Evolutionary conservation across 2,329 filamentous ascomycete genomes (phyloP).

Genomic region (Arthrinium puccinioides): DNA sequence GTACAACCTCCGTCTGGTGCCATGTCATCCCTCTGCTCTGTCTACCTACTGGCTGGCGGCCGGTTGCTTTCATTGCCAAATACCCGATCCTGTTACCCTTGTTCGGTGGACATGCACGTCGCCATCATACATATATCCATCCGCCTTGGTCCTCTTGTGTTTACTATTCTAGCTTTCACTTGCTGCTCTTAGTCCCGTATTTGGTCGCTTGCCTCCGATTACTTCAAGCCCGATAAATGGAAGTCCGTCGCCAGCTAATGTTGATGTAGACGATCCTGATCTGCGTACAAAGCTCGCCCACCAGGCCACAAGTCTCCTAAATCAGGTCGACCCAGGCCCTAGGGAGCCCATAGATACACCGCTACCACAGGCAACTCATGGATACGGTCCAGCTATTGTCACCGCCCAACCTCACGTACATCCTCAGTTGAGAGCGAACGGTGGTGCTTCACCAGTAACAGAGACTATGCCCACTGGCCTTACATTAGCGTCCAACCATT

Average conservation of each 20-base stretch:
- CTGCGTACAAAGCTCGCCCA: slow-evolving; percentile 14
- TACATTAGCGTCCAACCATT: slow-evolving; percentile 20
- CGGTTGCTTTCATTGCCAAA: slow-evolving; percentile 18
- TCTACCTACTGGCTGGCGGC: slow-evolving; percentile 11
- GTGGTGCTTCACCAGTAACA: slow-evolving; percentile 12
- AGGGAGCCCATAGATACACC: slow-evolving; percentile 9
- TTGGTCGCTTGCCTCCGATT: no score
- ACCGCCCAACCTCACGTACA: slow-evolving; percentile 17
- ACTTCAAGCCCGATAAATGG: no score
- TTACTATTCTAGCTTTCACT: no score
- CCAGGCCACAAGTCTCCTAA: slow-evolving; percentile 11
- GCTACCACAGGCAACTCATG: slow-evolving; percentile 17
- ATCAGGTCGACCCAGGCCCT: slow-evolving; percentile 10
- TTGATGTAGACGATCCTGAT: slow-evolving; percentile 12
- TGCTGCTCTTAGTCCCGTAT: no score
- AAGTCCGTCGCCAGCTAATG: no score
- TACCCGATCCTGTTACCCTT: slow-evolving; percentile 10
- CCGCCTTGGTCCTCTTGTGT: slow-evolving; percentile 5
- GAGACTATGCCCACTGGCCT: slow-evolving; percentile 24
- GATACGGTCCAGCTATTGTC: slow-evolving; percentile 15
- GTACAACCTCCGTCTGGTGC: slow-evolving; percentile 7
- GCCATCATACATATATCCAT: slow-evolving; percentile 9
- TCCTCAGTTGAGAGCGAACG: slow-evolving; percentile 17
- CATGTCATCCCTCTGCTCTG: slow-evolving; percentile 14
- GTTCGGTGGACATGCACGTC: slow-evolving; percentile 4